Evolutionary conservation across 805 yeast species (phyloP).

Genomic region (Nakazawaea holstii): DNA sequence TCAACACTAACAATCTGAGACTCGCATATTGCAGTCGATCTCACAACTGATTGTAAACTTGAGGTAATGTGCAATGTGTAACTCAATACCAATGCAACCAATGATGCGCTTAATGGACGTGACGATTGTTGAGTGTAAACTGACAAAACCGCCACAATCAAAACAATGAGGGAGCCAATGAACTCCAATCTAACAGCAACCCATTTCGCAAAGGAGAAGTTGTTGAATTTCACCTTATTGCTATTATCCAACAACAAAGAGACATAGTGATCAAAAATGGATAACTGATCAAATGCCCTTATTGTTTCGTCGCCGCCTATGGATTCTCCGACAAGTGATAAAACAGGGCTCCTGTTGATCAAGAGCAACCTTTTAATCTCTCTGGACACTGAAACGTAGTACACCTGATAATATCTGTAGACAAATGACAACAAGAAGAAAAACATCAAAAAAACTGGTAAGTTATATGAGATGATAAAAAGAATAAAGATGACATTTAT

Average conservation of each 20-base stretch:
- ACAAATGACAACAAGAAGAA: conserved; percentile 43
- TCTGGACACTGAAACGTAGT: conserved; percentile 65
- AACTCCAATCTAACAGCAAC: conserved; percentile 54
- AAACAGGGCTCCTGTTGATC: conserved; percentile 68
- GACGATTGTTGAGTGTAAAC: conserved; percentile 30
- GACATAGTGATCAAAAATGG: conserved; percentile 56
- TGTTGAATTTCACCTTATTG: conserved; percentile 40
- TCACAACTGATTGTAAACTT: conserved; percentile 49
- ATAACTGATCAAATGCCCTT: conserved; percentile 65
- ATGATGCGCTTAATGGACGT: conserved; percentile 46
- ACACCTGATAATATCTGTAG: conserved; percentile 66
- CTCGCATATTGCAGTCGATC: conserved; percentile 60
- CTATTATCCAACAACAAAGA: conserved; percentile 43
- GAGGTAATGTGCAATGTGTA: conserved; percentile 55
- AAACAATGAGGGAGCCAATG: conserved; percentile 52
- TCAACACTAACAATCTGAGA: conserved; percentile 77
- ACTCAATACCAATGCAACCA: conserved; percentile 61
- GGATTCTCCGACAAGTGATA: conserved; percentile 79
- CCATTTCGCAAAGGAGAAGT: conserved; percentile 62
- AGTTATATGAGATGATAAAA: conserved; percentile 42
- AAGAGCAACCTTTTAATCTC: conserved; percentile 74
- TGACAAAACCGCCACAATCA: conserved; percentile 45
- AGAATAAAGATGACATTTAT: conserved; percentile 45
- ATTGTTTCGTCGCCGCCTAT: conserved; percentile 74
- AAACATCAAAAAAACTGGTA: conserved; percentile 50